phyloP scores from a whole-genome alignment of 768 basidiomycete genomes.

The Rhizopogon vulgaris region DNA sequence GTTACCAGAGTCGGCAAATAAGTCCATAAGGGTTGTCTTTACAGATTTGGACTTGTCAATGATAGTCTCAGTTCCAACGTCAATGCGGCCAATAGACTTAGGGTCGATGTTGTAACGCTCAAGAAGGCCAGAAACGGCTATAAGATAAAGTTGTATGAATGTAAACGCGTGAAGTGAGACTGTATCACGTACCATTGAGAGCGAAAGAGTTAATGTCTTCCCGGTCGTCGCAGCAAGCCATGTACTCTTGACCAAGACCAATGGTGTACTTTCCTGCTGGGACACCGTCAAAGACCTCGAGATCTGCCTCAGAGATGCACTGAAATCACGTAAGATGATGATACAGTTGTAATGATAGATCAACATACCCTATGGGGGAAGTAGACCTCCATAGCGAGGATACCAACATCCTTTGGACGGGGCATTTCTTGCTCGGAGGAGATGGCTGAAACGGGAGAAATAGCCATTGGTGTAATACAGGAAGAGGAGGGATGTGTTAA shows the following conservation, averaged over 20 bases:
- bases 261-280: constrained; percentile 98
- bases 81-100: constrained; percentile 92
- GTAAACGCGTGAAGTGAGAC: not conserved
- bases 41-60: constrained; percentile 99
- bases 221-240: constrained; percentile 98
- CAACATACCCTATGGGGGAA: constrained; percentile 80
- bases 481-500: not conserved
- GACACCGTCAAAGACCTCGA: constrained; percentile 93
- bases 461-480: constrained; percentile 16
- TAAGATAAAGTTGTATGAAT: not conserved
- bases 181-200: constrained; percentile 64
- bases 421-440: constrained; percentile 16
- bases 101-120: constrained; percentile 96
- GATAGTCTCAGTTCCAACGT: constrained; percentile 98
- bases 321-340: constrained; percentile 23
- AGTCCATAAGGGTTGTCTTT: constrained; percentile 98
- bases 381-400: constrained; percentile 91
- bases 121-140: constrained; percentile 85
- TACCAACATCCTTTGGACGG: constrained; percentile 90
- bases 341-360: not conserved
- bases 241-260: constrained; percentile 94
- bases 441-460: constrained; percentile 9
- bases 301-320: constrained; percentile 94
- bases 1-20: constrained; percentile 90
- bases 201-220: constrained; percentile 99